These are phyloP conservation scores for Ramaria rubella DNA, from an alignment of 768 basidiomycete genomes.

Conservation along the genomic window DNA sequence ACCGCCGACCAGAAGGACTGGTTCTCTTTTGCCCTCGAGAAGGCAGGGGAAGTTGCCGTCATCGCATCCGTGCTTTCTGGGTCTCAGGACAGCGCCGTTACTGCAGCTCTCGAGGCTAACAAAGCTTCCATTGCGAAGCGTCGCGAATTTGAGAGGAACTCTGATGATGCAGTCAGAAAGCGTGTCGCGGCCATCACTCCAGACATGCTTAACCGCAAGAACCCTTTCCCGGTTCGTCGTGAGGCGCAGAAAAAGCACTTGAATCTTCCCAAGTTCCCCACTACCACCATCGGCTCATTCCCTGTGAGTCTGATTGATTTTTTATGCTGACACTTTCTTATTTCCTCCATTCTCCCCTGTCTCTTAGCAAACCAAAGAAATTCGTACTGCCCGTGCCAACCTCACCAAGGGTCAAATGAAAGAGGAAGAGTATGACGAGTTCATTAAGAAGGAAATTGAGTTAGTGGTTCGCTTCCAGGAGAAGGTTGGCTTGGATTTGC, in stretches of 20 bases:
- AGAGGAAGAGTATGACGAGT: constrained; percentile 83
- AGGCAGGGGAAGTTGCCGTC: constrained; percentile 82
- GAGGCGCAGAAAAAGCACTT: constrained; percentile 85
- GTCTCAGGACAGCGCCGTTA: constrained; percentile 67
- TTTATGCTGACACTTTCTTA: constrained; percentile 1
- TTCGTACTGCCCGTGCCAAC: constrained; percentile 94
- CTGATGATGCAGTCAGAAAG: constrained; percentile 91
- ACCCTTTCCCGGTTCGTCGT: constrained; percentile 79
- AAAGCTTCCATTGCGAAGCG: constrained; percentile 86
- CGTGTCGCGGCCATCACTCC: constrained; percentile 89
- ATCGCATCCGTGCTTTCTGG: constrained; percentile 83
- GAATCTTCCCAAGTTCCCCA: constrained; percentile 93
- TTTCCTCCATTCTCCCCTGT: constrained; percentile 15
- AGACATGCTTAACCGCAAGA: constrained; percentile 82
- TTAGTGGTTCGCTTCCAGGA: constrained; percentile 94
- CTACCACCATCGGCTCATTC: constrained; percentile 98
- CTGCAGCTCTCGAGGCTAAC: constrained; percentile 81
- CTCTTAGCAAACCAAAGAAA: constrained; percentile 93
- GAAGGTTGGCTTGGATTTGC: constrained; percentile 88
- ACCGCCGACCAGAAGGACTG: constrained; percentile 88
- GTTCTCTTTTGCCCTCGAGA: constrained; percentile 98
- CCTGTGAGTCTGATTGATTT: constrained; percentile 49
- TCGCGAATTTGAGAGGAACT: constrained; percentile 88
- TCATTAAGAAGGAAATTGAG: constrained; percentile 98
- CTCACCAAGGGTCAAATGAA: constrained; percentile 88